A percentile compares a stretch with the other conserved stretches of the same genome.
Evolutionary conservation across 108 stramenopile species (phyloP).

Genomic region (Cyclostephanos tholiformis): DNA sequence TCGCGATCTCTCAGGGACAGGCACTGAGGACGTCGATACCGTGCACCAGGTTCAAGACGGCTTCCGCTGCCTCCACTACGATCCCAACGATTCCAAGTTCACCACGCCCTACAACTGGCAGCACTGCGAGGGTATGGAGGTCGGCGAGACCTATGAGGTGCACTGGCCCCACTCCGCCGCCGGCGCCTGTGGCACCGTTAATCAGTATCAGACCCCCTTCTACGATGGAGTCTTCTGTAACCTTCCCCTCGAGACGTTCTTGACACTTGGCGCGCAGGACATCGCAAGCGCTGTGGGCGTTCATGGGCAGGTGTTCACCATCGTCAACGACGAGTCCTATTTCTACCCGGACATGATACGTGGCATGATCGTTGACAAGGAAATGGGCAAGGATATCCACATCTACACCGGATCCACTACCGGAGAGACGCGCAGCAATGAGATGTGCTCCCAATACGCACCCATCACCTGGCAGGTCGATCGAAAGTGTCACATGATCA

Average conservation of each 20-base stretch:
- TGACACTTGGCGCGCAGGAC: constrained; percentile 6
- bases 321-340: constrained; percentile 56
- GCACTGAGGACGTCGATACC: neutral
- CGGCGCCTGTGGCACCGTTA: constrained; percentile 46
- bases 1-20: constrained; percentile 10
- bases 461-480: constrained; percentile 81
- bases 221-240: constrained; percentile 59
- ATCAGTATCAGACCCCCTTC: constrained; percentile 59
- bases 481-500: constrained; percentile 73
- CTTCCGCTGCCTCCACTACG: constrained; percentile 44
- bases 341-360: constrained; percentile 53
- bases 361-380: constrained; percentile 44
- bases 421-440: constrained; percentile 52
- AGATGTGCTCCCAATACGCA: constrained; percentile 62
- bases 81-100: constrained; percentile 27
- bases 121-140: constrained; percentile 48
- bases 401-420: constrained; percentile 75
- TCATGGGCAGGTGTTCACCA: constrained; percentile 51
- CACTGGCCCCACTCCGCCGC: constrained; percentile 57
- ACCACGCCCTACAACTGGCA: constrained; percentile 46
- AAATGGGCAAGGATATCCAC: constrained; percentile 57
- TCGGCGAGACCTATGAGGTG: constrained; percentile 57
- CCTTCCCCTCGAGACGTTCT: constrained; percentile 15
- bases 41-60: constrained; percentile 30
- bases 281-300: constrained; percentile 39